These are phyloP conservation scores for Cladosporium sp. DNA, from an alignment of 2,329 filamentous ascomycete genomes.

Conservation along the genomic window DNA sequence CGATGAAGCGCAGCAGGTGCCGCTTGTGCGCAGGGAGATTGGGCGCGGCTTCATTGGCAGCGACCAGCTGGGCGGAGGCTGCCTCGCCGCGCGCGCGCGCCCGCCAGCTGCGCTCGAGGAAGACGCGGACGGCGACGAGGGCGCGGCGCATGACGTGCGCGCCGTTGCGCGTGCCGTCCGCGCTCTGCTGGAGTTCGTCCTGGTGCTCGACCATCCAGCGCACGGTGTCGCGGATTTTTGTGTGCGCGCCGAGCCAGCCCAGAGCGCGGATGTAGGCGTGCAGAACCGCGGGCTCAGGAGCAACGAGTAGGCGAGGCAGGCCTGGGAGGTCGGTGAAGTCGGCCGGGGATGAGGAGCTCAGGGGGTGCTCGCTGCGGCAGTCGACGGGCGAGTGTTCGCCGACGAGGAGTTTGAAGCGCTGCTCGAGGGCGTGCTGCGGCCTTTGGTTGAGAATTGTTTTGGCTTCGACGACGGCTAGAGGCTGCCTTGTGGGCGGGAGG, in stretches of 20 bases:
- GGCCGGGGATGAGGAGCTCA: not conserved
- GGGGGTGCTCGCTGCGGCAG: not conserved
- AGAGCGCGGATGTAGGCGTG: conserved; percentile 60
- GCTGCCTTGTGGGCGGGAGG: not conserved
- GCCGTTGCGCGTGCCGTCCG: conserved; percentile 25
- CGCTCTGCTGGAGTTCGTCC: conserved; percentile 25
- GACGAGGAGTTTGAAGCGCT: conserved; percentile 13
- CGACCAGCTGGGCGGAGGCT: not conserved
- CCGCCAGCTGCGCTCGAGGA: conserved; percentile 33
- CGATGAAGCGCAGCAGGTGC: conserved; percentile 8
- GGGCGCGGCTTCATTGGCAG: not conserved
- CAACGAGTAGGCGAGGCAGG: conserved; percentile 33
- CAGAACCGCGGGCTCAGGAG: conserved; percentile 43
- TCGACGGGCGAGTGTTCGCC: not conserved
- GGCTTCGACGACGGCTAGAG: not conserved
- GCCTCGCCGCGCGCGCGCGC: not conserved
- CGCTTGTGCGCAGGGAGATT: not conserved
- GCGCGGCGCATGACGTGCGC: conserved; percentile 30
- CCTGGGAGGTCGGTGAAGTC: not conserved
- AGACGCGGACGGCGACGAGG: conserved; percentile 36
- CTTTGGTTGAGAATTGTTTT: not conserved
- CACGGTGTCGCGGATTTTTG: conserved; percentile 52
- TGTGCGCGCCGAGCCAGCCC: conserved; percentile 53
- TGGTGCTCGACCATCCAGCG: conserved; percentile 53
- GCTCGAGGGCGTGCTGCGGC: not conserved